Evolutionary conservation across 202 grass and related monocot species (phyloP).

Genomic region (Saccharum hybrid): DNA sequence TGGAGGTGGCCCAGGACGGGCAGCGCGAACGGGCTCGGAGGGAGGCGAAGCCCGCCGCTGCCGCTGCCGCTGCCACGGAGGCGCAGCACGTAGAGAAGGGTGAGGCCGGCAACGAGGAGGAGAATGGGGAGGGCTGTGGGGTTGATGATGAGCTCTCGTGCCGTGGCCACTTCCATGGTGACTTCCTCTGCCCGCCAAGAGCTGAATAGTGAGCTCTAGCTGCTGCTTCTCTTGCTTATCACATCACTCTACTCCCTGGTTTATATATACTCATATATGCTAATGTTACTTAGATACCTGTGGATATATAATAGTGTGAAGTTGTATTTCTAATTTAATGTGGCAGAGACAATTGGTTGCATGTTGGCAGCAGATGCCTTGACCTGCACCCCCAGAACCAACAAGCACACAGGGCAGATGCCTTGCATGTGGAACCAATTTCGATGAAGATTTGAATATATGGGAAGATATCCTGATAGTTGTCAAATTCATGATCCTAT

Average conservation of each 20-base stretch:
- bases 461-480: not conserved
- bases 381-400: not conserved
- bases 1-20: constrained; percentile 76
- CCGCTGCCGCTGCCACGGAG: not conserved
- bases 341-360: not conserved
- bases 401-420: not conserved
- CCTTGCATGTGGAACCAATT: too few relatives aligned
- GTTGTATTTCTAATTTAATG: too few relatives aligned
- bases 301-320: too few relatives aligned
- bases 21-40: constrained; percentile 58
- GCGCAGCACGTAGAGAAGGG: constrained; percentile 25
- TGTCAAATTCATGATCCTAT: not conserved
- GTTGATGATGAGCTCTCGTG: constrained; percentile 2
- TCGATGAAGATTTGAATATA: not conserved
- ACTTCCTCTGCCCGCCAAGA: too few relatives aligned
- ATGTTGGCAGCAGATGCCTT: not conserved
- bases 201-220: not conserved
- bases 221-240: not conserved
- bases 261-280: not conserved
- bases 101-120: constrained; percentile 41
- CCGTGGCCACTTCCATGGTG: constrained; percentile 29
- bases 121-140: constrained; percentile 26
- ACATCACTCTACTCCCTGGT: not conserved
- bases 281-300: not conserved
- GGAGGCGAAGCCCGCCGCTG: constrained; percentile 12